Base-by-base conservation (phyloP, 352 stramenopile genomes). In the Phytophthora citricola region DNA sequence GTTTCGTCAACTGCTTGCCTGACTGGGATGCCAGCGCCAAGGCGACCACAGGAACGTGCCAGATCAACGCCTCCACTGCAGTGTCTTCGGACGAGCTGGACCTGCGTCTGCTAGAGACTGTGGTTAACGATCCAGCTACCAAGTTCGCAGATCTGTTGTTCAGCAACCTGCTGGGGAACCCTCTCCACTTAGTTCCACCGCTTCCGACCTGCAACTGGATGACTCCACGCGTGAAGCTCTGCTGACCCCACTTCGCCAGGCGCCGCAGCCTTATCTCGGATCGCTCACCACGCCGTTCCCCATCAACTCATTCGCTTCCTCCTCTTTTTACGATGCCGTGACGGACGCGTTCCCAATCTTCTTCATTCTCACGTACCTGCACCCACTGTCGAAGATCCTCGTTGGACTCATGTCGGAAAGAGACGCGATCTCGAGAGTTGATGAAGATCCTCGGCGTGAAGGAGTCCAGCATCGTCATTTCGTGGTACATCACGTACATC, bases 401-500 rank as follows among this genome's bases (percentile, higher is more conserved):
- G 39, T 57, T 3, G 69, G 60, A 1, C 41, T 79, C n/a, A 65
- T 81, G 40, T 43, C 58, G 3, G 77, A 85, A 55, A 63, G 61
- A 82, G 52, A 74, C 70, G 1, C 71, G 59, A 9, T 59, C 59
- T 26, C 66, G 73, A 0, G 70, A 76, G 26, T 58, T 76, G 20
- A 62, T 84, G 38, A 75, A 66, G n/a, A 71, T 79, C 1, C 55
- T 81, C 7, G 73, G 76, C 1, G 61, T 85, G 2, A 68, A 63
- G 24, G 69, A 81, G 27, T 68, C 69, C 22, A 65, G 56, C 34
- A 71, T 81, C 44, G 58, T 77, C 29, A 55, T 73, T 8, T 81
- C 75, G 2, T 87, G 78, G 78, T 83, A 74, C 40, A 29, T 71
- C 41, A 81, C 71, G 32, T 81, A 85, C 54, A 68, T 71, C 12